Conservation (phyloP, 2,329 filamentous ascomycete genomes). For the Cladosporium sphaerospermum region DNA sequence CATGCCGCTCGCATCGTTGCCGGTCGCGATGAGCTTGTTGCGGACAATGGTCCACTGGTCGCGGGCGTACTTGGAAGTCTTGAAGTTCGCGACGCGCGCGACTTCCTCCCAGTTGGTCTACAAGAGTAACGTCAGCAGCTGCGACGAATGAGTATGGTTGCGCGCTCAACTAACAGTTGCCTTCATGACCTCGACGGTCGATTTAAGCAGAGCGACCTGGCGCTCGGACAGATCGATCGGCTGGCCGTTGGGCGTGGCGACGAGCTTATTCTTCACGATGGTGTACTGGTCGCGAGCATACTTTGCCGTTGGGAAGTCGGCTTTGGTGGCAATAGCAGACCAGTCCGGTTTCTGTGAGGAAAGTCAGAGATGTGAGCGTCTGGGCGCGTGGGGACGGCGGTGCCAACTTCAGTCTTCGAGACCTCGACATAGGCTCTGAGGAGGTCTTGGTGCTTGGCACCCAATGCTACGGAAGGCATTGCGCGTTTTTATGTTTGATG, state of each 20-base stretch:
- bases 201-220: conserved; percentile 18
- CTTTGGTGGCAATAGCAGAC: conserved; percentile 7
- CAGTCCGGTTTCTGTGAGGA: not conserved
- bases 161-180: conserved; percentile 11
- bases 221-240: conserved; percentile 16
- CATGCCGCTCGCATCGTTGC: conserved; percentile 6
- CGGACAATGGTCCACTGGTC: conserved; percentile 17
- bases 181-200: conserved; percentile 17
- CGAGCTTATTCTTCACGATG: conserved; percentile 10
- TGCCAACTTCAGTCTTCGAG: not conserved
- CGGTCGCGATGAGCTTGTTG: conserved; percentile 15
- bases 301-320: conserved; percentile 11
- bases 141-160: not conserved
- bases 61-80: conserved; percentile 19
- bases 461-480: conserved; percentile 1
- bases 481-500: not conserved
- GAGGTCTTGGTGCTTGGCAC: conserved; percentile 6
- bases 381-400: too few relatives aligned
- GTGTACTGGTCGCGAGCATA: conserved; percentile 12
- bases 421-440: conserved; percentile 6
- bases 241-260: conserved; percentile 1
- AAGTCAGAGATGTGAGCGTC: not conserved
- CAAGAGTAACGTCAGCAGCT: not conserved
- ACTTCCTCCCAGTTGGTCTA: conserved; percentile 21
- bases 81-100: conserved; percentile 14